Evolutionary conservation across 257 asterid species (phyloP), one percentile per base, ranked within the genome.

Genomic region (Nicotiana otophora): DNA sequence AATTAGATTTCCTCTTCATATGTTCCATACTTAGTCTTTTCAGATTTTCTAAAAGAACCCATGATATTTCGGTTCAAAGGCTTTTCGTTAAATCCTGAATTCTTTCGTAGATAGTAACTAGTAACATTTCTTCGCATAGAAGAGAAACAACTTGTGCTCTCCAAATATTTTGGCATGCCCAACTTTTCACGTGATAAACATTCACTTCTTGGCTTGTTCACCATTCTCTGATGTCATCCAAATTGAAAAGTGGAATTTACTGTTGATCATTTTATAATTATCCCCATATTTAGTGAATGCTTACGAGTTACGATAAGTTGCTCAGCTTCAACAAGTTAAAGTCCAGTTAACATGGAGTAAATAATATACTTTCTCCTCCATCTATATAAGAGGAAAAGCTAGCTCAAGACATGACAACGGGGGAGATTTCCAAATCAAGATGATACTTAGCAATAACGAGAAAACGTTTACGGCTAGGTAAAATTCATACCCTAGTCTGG

Each of bases 151-250:
- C 62, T 14, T 74, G 62, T 74, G 39, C 26, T 74, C 62, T 15
- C 80, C 39, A 46, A 48, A 74, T 48, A 74, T 48, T 74, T 48
- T 26, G 42, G 61, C 23, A 14, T 48, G 62, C 79, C 42, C 80
- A 74, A 14, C 78, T 48, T 74, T 74, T 74, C 79, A 74, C 79
- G 39, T 74, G 62, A 48, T 74, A 60, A 48, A 1, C 79, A 74
- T 23, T 46, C 79, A 48, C 15, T 74, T 74, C 15, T 74, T 74
- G 39, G 39, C 75, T 15, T 31, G 14, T 16, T 11, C 48, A 31
- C 20, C 23, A 31, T 66, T 31, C 33, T 66, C 26, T 31, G 75
- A 31, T 16, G 72, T 30, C 72, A 66, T 16, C 75, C 26, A 66
- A 66, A 16, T 33, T 66, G 51, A 39, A 33, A 66, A 66, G 48